Evolutionary conservation across 2,329 filamentous ascomycete genomes (phyloP).

Genomic region (Fusarium virguliforme): DNA sequence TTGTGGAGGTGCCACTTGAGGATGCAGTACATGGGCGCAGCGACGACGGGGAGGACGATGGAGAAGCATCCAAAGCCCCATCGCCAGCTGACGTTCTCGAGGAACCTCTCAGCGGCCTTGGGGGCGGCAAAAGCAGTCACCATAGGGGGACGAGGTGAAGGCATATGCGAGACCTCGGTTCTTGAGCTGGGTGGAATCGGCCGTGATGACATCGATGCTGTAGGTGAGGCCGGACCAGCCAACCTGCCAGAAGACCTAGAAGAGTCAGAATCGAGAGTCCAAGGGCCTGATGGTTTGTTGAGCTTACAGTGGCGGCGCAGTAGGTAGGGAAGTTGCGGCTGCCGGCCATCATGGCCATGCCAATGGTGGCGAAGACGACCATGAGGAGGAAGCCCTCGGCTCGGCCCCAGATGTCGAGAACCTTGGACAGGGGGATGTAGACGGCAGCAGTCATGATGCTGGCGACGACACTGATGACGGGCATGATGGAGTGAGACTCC

Average conservation of each 20-base stretch:
- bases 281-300: background rate
- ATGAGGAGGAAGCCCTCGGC: conserved; percentile 73
- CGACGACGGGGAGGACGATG: conserved; percentile 74
- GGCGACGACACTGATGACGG: conserved; percentile 69
- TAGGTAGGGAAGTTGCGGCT: conserved; percentile 62
- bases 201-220: conserved; percentile 75
- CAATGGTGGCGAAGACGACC: conserved; percentile 64
- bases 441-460: conserved; percentile 71
- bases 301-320: conserved; percentile 66
- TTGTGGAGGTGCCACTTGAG: conserved; percentile 71
- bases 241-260: conserved; percentile 72
- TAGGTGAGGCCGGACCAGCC: conserved; percentile 75
- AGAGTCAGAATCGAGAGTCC: conserved; percentile 10
- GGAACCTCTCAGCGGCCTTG: conserved; percentile 48
- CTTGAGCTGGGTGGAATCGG: conserved; percentile 70
- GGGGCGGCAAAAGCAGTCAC: conserved; percentile 62
- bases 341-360: conserved; percentile 75
- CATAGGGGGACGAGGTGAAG: conserved; percentile 62
- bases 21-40: conserved; percentile 71
- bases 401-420: conserved; percentile 75
- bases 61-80: conserved; percentile 73
- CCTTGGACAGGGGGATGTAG: conserved; percentile 74
- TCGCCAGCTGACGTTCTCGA: conserved; percentile 44
- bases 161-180: conserved; percentile 60
- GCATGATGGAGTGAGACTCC: conserved; percentile 67